Evolutionary conservation across 495 filamentous ascomycete species (phyloP).

Genomic region (Platismatia glauca): DNA sequence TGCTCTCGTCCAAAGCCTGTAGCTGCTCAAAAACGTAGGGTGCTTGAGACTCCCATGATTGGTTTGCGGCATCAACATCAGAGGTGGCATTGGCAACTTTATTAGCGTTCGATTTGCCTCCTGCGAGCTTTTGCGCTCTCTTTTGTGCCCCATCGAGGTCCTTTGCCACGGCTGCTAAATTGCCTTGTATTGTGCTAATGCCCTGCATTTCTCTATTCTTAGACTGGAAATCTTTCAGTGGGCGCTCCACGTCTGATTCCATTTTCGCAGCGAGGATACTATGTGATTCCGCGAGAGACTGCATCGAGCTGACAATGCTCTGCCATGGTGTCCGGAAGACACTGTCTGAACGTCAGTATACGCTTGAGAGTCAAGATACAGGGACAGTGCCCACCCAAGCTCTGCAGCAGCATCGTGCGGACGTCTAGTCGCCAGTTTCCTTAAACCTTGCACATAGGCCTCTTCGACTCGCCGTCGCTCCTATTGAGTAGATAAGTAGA

Average conservation of each 20-base stretch:
- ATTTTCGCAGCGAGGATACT: conserved; percentile 73
- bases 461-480: conserved; percentile 92
- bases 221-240: conserved; percentile 62
- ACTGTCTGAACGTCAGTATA: conserved; percentile 39
- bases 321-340: conserved; percentile 90
- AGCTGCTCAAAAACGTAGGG: conserved; percentile 94
- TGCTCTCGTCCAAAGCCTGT: conserved; percentile 80
- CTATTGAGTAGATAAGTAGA: conserved; percentile 37
- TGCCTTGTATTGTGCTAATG: conserved; percentile 74
- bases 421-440: conserved; percentile 63
- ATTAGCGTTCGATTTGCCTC: conserved; percentile 65
- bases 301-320: conserved; percentile 73
- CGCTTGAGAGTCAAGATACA: conserved; percentile 12
- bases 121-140: conserved; percentile 81
- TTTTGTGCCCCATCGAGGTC: conserved; percentile 79
- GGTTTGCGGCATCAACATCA: conserved; percentile 64
- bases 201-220: conserved; percentile 76
- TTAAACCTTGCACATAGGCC: conserved; percentile 72
- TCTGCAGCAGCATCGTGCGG: conserved; percentile 66
- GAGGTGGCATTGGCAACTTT: conserved; percentile 70
- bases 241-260: conserved; percentile 82
- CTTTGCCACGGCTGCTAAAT: conserved; percentile 70
- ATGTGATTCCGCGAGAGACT: conserved; percentile 76
- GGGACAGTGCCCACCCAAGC: conserved; percentile 58
- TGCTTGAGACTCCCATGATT: conserved; percentile 92